These are phyloP conservation scores for Tricholoma matsutake DNA, from an alignment of 768 basidiomycete genomes.

Conservation along the genomic window DNA sequence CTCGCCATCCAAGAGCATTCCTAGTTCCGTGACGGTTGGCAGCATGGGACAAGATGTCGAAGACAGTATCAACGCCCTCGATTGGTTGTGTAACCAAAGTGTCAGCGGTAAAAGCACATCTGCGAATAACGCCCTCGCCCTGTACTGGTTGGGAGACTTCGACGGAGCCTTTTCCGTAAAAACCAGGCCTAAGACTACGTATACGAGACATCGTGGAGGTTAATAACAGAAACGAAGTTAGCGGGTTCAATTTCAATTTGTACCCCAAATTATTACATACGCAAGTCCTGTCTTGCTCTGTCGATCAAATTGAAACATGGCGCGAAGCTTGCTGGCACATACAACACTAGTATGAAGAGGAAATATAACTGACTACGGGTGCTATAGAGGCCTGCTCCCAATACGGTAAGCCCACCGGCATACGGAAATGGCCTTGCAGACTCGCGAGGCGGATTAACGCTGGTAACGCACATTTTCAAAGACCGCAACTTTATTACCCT, in stretches of 20 bases:
- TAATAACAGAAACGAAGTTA: not conserved
- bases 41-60: conserved; percentile 74
- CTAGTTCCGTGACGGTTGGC: conserved; percentile 72
- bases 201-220: conserved; percentile 27
- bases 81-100: conserved; percentile 59
- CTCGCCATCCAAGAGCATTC: conserved; percentile 78
- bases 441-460: too few relatives aligned
- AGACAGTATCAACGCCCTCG: conserved; percentile 77
- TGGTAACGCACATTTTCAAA: too few relatives aligned
- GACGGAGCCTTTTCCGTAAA: conserved; percentile 62
- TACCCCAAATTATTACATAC: too few relatives aligned
- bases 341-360: too few relatives aligned
- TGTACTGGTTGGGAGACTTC: conserved; percentile 43
- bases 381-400: too few relatives aligned
- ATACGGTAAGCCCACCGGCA: too few relatives aligned
- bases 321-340: too few relatives aligned
- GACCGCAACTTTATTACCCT: too few relatives aligned
- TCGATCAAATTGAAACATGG: too few relatives aligned
- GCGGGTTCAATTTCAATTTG: not conserved
- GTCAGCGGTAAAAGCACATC: conserved; percentile 54
- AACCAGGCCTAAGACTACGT: conserved; percentile 40
- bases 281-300: too few relatives aligned
- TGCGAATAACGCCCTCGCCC: conserved; percentile 57
- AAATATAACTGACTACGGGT: too few relatives aligned
- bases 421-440: too few relatives aligned